Percentiles rank a stretch among this genome's conserved stretches.
These are phyloP conservation scores for Martensiomyces pterosporus DNA, from an alignment of 192 early-diverging fungal genomes.

Conservation along the genomic window DNA sequence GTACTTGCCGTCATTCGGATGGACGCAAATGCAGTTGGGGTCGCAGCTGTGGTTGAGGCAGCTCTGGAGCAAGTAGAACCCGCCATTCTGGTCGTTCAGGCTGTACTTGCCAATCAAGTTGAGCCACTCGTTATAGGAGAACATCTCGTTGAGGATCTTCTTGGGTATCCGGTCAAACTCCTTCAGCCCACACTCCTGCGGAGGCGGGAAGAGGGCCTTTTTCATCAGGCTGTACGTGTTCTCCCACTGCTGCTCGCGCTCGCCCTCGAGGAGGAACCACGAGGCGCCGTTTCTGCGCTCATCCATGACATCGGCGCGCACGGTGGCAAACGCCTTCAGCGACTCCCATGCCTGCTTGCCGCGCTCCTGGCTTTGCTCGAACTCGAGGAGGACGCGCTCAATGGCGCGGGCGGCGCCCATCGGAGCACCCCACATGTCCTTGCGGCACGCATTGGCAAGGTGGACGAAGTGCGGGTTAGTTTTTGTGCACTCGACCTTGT, in stretches of 20 bases:
- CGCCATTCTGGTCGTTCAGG: conserved; percentile 62
- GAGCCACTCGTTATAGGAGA: conserved; percentile 54
- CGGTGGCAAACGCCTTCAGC: conserved; percentile 16
- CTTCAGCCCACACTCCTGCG: conserved; percentile 48
- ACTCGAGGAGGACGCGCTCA: conserved; percentile 21
- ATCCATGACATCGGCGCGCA: conserved; percentile 13
- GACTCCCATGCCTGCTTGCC: conserved; percentile 12
- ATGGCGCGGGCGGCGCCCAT: conserved; percentile 18
- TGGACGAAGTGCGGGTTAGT: conserved; percentile 9
- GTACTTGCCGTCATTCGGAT: conserved; percentile 53
- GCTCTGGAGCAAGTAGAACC: conserved; percentile 57
- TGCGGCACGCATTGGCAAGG: conserved; percentile 9
- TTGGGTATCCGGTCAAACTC: conserved; percentile 47
- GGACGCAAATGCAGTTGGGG: conserved; percentile 53
- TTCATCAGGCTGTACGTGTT: conserved; percentile 28
- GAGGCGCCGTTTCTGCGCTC: conserved; percentile 13
- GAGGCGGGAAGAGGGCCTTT: conserved; percentile 49
- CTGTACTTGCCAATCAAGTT: conserved; percentile 57
- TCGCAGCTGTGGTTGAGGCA: conserved; percentile 57
- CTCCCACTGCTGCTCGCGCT: conserved; percentile 12
- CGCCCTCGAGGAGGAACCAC: conserved; percentile 17
- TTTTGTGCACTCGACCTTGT: conserved; percentile 15
- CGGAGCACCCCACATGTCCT: conserved; percentile 11
- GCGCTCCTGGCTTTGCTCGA: conserved; percentile 10
- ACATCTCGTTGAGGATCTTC: conserved; percentile 41